Evolutionary conservation across 768 basidiomycete species (phyloP), one percentile per base, ranked within the genome.

Genomic region (Mycena latifolia): DNA sequence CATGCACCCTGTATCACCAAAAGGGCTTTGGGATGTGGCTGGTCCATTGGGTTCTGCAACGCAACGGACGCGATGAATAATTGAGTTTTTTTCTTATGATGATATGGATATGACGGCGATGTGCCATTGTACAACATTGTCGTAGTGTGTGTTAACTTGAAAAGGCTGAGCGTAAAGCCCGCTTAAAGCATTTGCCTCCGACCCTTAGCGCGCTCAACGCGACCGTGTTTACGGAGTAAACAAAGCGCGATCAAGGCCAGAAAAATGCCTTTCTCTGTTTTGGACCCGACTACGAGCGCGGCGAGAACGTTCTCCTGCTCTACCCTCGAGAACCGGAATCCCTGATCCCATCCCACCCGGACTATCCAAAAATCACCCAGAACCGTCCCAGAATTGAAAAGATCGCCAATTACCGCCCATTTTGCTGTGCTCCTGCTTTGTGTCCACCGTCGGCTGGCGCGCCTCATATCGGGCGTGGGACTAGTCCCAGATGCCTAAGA

Each of bases 371-470:
- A 88, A 91, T 76, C 82, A 80, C 77, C 66, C 67, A 77, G 79
- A 90, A 90, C 88, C 83, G 84, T 89, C 77, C 77, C 75, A 84
- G 81, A 93, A 88, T 84, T 80, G 78, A 55, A 67, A 84, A 92
- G 90, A 90, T 90, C 89, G 78, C 77, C 46, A 61, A 60, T 27
- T 61, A 43, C 60, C 37, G 43, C 47, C 24, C 1, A 39, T 15
- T 52, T 65, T 28, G 45, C 54, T 27, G 53, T 31, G 27, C 51
- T 48, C 33, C 22, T 15, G 55, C 28, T 8, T 37, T 25, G 37
- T 22, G 10, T 27, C 18, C 43, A 33, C 39, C 53, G 17, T 55
- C 57, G 27, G 43, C 35, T 47, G 28, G 54, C 53, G 17, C 28
- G 29, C 20, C 28, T 33, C 20, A 11, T 41, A 43, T 28, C 5